Conservation (phyloP, 768 basidiomycete species). For the Pleurotus salmoneostramineus region DNA sequence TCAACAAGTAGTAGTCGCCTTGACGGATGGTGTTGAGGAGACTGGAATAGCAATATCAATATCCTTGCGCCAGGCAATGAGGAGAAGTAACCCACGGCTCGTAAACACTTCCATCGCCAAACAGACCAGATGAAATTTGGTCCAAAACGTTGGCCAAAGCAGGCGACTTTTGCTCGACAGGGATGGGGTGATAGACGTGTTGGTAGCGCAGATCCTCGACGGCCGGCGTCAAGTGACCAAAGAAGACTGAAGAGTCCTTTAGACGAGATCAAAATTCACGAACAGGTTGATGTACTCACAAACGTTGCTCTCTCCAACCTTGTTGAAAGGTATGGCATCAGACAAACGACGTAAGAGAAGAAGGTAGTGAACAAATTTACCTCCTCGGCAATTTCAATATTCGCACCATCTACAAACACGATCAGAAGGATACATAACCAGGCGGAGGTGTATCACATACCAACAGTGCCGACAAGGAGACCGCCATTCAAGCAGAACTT, state of each 20-base stretch:
- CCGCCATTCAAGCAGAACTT: constrained; percentile 92
- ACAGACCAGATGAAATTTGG: constrained; percentile 70
- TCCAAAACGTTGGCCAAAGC: constrained; percentile 77
- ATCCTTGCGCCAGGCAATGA: not conserved
- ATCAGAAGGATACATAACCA: no score
- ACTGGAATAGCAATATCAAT: constrained; percentile 25
- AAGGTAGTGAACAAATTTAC: constrained; percentile 12
- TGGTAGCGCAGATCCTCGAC: constrained; percentile 86
- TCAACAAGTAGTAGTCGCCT: constrained; percentile 75
- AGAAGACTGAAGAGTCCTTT: constrained; percentile 59
- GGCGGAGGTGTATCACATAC: constrained; percentile 22
- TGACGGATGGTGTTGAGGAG: constrained; percentile 74
- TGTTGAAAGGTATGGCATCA: not conserved
- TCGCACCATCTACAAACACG: constrained; percentile 71
- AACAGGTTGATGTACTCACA: constrained; percentile 50
- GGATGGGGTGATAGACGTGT: constrained; percentile 78
- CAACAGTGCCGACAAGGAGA: constrained; percentile 80
- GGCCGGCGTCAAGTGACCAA: constrained; percentile 81
- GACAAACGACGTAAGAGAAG: not conserved
- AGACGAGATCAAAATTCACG: not conserved
- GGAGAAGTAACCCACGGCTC: constrained; percentile 62
- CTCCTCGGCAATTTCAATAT: constrained; percentile 95
- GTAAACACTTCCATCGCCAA: constrained; percentile 79
- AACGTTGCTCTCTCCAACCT: constrained; percentile 85
- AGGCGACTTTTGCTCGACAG: constrained; percentile 81